Evolutionary conservation across 257 asterid genomes (phyloP).

Genomic region (Mitragyna speciosa): DNA sequence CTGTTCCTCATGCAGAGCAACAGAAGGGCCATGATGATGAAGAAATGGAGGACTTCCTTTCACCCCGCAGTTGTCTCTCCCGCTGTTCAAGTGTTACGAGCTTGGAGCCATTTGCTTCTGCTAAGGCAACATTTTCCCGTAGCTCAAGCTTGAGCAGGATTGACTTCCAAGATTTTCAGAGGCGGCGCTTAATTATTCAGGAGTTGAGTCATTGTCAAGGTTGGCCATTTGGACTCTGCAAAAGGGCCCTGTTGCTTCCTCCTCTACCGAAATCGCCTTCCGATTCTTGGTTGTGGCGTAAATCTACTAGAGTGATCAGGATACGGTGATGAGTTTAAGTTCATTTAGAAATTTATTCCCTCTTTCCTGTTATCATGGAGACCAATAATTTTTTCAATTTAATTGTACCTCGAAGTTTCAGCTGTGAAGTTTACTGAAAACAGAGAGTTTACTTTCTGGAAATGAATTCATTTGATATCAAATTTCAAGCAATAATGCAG

Average conservation of each 20-base stretch:
- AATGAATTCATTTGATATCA: not conserved
- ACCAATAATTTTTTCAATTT: not conserved
- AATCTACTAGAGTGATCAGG: constrained; percentile 34
- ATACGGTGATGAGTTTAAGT: constrained; percentile 18
- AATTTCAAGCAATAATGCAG: not conserved
- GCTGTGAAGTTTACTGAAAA: too few species aligned
- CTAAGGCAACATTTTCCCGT: constrained; percentile 55
- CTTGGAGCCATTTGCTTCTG: constrained; percentile 50
- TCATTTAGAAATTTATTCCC: not conserved
- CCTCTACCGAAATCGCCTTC: constrained; percentile 81
- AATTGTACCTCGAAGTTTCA: not conserved
- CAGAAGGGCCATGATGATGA: constrained; percentile 19
- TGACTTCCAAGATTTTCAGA: constrained; percentile 38
- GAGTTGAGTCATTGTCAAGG: constrained; percentile 61
- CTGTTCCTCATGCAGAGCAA: constrained; percentile 13
- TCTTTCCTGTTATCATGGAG: not conserved
- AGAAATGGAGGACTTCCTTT: constrained; percentile 35
- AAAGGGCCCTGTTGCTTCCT: constrained; percentile 64
- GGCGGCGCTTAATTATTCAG: constrained; percentile 35
- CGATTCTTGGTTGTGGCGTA: constrained; percentile 85
- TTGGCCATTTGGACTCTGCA: constrained; percentile 86
- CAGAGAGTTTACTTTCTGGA: not conserved
- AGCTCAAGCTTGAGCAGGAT: constrained; percentile 61
- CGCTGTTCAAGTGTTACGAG: constrained; percentile 57
- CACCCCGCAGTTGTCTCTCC: constrained; percentile 43